These are phyloP conservation scores for Conoideocrella luteorostrata DNA, from an alignment of 2,329 filamentous ascomycete genomes.

Conservation along the genomic window DNA sequence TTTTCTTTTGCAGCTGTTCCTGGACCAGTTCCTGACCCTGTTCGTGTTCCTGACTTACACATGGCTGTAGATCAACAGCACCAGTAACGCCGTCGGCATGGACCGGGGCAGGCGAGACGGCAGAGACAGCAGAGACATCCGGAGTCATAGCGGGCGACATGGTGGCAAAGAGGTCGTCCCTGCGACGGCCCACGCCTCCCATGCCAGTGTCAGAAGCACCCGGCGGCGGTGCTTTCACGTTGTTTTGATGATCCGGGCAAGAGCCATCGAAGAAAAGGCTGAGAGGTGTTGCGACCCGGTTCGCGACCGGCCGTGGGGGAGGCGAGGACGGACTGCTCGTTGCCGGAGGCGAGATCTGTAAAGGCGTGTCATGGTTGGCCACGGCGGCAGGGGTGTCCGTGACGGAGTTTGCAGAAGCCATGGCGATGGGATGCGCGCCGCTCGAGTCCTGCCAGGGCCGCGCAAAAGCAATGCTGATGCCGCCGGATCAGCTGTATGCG, in stretches of 20 bases:
- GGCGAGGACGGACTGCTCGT: conserved; percentile 8
- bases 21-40: too few relatives aligned
- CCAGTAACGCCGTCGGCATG: conserved; percentile 2
- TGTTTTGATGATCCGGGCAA: not conserved
- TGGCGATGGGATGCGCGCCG: conserved; percentile 3
- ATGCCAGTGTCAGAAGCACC: conserved; percentile 2
- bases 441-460: not conserved
- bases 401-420: not conserved
- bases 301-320: conserved; percentile 10
- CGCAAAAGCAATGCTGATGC: not conserved
- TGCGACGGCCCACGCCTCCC: not conserved
- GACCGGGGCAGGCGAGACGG: not conserved
- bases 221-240: not conserved
- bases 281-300: conserved; percentile 15
- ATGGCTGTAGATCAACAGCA: conserved; percentile 3
- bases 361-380: not conserved
- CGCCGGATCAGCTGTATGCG: not conserved
- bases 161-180: conserved; percentile 6
- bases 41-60: conserved; percentile 1
- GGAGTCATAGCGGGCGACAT: conserved; percentile 13
- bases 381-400: not conserved
- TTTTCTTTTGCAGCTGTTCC: not conserved
- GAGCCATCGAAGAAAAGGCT: conserved; percentile 11
- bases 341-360: conserved; percentile 6
- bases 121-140: conserved; percentile 3